Conservation (phyloP, 106 monocot genomes). For the Dactylorhiza incarnata region DNA sequence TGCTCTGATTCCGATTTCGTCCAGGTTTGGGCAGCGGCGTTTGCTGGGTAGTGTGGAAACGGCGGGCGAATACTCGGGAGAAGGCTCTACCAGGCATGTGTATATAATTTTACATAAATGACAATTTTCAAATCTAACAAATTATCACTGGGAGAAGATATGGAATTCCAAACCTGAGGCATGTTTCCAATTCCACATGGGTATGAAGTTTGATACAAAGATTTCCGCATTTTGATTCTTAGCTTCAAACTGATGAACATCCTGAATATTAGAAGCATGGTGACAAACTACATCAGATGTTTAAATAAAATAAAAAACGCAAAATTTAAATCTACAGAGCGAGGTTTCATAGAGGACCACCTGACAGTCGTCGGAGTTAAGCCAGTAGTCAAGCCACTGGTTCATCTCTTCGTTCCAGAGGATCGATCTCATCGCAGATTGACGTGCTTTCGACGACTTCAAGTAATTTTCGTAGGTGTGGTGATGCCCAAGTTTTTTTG, state of each 20-base stretch:
- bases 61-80: too few relatives aligned
- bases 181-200: slow-evolving; percentile 50
- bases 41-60: too few relatives aligned
- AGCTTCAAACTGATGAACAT: slow-evolving; percentile 40
- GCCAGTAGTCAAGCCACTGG: slow-evolving; percentile 79
- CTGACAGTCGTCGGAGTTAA: slow-evolving; percentile 15
- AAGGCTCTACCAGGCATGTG: too few relatives aligned
- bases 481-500: slow-evolving; percentile 28
- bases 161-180: slow-evolving; percentile 41
- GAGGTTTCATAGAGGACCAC: slow-evolving; percentile 1
- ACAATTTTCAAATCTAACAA: too few relatives aligned
- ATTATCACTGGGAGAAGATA: background rate
- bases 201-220: slow-evolving; percentile 94
- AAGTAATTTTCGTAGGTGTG: slow-evolving; percentile 25
- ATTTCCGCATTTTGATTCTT: slow-evolving; percentile 45
- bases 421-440: slow-evolving; percentile 29
- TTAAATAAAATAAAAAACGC: background rate
- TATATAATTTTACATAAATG: too few relatives aligned
- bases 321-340: background rate
- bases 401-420: slow-evolving; percentile 59
- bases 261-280: slow-evolving; percentile 32
- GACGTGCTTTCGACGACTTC: slow-evolving; percentile 31
- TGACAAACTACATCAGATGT: background rate
- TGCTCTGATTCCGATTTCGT: too few relatives aligned
- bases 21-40: too few relatives aligned